Evolutionary conservation across 2,329 filamentous ascomycete species (phyloP), one percentile per base, ranked within the genome.

Genomic region (Sporothrix sp.): DNA sequence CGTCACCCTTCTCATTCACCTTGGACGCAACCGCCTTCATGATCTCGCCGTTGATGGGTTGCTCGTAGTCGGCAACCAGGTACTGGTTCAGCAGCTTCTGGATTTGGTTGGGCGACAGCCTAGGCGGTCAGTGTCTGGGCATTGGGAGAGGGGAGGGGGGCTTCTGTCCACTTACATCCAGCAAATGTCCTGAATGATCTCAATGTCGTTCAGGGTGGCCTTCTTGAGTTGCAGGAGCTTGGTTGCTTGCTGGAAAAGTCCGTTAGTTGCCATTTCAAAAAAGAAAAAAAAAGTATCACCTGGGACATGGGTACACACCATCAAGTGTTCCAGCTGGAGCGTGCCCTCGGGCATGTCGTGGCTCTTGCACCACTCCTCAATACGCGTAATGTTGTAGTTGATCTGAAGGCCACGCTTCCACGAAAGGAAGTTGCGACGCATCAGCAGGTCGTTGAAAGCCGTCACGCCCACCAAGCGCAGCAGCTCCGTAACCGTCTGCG

Each of bases 341-440:
- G 91, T 98, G 50, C 93, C 93, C 69, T 98, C 91, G 1, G 93
- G 93, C 91, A 98, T 97, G 61, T 97, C 93, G 66, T 98, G 94
- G 63, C 90, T 95, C 81, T 98, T 98, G 72, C 93, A 98, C 93
- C 93, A 98, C 70, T 98, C 93, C 68, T 98, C 93, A 57, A 98
- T 98, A 52, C 93, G 82, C 21, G 93, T 98, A 67, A 98, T 98
- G 72, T 98, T 98, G 76, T 98, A 98, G 72, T 98, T 98, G 72
- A 98, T 98, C 69, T 98, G 93, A 50, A 98, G 79, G 60, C 93
- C 93, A 67, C 93, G 88, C 76, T 98, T 98, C 93, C 93, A 98
- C 0, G 90, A 96, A 52, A 98, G 79, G 79, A 98, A 98, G 69
- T 97, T 97, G 60, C 93, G 81, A 61, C 93, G 82, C 90, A 98